Base-by-base conservation (phyloP, 305 asterid species). In the Fraxinus platypoda region DNA sequence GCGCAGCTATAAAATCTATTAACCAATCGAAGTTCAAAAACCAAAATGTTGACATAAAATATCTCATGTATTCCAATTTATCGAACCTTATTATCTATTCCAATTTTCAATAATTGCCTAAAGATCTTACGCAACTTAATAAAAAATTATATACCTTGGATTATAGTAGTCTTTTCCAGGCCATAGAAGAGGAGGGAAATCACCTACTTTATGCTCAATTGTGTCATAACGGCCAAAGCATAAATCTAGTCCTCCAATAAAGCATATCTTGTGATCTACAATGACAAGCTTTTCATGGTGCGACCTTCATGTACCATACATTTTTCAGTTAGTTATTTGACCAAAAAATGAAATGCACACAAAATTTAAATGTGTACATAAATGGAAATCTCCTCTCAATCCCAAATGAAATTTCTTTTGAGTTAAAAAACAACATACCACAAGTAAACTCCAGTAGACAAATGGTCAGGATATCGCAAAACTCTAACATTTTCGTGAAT, bases 91-190 rank as follows among this genome's bases (percentile, higher is more conserved):
- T 79, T 68, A 37, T 35, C 34, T 34, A 68, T 77, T 57, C 74
- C 49, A 35, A 73, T 35, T 68, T 46, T 68, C 71, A 43, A 28
- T 33, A 43, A 31, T 46, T 80, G 41, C 17, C 28, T 33, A 78
- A 17, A 34, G 38, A 79, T 62, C 73, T 33, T 81, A 70, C 70
- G 38, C 8, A 71, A 28, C 8, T 70, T 70, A 33, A 74, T 33
- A 31, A 77, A 52, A 78, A 26, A 84, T 49, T 13, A 75, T 82
- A 82, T 85, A 94, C 98, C 98, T 91, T 80, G 99, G 99, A 83
- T 95, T 95, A 78, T 95, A 94, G 88, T 95, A 95, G 92, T 95
- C 99, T 89, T 94, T 95, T 83, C 99, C 99, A 35, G 98, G 98
- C 97, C 97, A 95, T 74, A 85, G 23, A 46, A 66, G 76, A 86